Evolutionary conservation across 1,139 yeast genomes (phyloP), one percentile per base, ranked within the genome.

Genomic region (Magnusiomyces paraingens): DNA sequence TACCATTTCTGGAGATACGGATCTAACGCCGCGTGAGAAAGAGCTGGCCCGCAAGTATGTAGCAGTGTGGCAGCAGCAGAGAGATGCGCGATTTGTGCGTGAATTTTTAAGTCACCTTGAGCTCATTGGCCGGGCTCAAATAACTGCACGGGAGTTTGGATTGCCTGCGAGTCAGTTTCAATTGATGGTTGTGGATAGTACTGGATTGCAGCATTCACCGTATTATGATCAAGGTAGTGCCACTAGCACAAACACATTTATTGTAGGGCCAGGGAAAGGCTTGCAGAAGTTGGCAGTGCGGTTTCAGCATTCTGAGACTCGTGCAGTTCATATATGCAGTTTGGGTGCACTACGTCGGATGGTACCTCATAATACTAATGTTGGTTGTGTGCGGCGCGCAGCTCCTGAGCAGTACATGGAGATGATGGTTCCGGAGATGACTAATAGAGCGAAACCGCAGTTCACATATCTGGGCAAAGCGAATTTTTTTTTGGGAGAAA

Each of bases 111-210:
- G 53, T 1, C 43, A 46, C 15, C 55, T 63, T 1, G 49, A 54
- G 10, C 38, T 55, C 12, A 53, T 66, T 36, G 57, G 58, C 50
- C 55, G 58, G 18, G 65, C 66, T 1, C 68, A 65, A 54, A 51
- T 54, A 3, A 36, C 61, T 51, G 51, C 32, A 58, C 35, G 55
- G 57, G 32, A 51, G 51, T 18, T 49, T 58, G 32, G 58, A 52
- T 15, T 51, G 53, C n/a, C 53, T 52, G 4, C 21, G 63, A 4
- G 32, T 11, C 51, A 52, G 15, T 60, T 64, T 38, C 69, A 66
- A 54, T 54, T 63, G 45, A 55, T 63, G 42, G 55, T 64, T 14
- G 52, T 61, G 14, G 64, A 60, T 8, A 26, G 32, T 26, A 26
- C 32, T 40, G 56, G 47, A 14, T 40, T 50, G 20, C 26, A 22